Conservation (phyloP, 2,329 filamentous ascomycete species). For the Pseudopithomyces chartarum region DNA sequence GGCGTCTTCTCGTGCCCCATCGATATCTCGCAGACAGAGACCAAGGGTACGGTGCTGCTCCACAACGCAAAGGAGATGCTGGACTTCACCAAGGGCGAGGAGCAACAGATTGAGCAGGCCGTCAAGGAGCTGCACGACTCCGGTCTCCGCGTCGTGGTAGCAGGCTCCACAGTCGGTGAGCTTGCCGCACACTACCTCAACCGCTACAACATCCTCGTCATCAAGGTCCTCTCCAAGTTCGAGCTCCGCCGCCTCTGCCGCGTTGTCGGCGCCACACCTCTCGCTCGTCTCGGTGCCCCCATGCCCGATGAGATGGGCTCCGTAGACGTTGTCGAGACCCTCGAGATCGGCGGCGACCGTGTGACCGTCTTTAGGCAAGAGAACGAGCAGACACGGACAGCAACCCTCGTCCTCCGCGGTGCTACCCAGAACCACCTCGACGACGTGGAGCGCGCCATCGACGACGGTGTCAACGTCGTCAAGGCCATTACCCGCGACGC, state of each 20-base stretch:
- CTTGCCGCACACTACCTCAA: constrained; percentile 97
- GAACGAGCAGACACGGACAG: constrained; percentile 86
- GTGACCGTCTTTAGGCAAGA: constrained; percentile 99
- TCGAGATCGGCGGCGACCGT: constrained; percentile 96
- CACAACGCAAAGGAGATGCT: constrained; percentile 99
- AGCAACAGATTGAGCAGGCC: constrained; percentile 83
- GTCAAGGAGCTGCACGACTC: constrained; percentile 97
- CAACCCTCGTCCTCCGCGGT: constrained; percentile 90
- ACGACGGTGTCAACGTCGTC: constrained; percentile 97
- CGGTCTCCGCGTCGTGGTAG: constrained; percentile 87
- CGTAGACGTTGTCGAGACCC: constrained; percentile 93
- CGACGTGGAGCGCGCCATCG: constrained; percentile 93
- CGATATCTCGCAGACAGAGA: constrained; percentile 95
- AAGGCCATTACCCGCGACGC: constrained; percentile 97
- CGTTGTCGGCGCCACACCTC: constrained; percentile 93
- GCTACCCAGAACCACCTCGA: constrained; percentile 98
- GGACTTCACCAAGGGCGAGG: constrained; percentile 97
- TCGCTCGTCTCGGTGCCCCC: constrained; percentile 91
- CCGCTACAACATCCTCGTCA: constrained; percentile 91
- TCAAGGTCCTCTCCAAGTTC: constrained; percentile 98
- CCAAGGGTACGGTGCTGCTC: constrained; percentile 94
- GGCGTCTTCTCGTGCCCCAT: constrained; percentile 96
- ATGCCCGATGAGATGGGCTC: constrained; percentile 99
- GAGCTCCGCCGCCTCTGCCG: constrained; percentile 93
- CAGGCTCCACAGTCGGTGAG: constrained; percentile 92